Evolutionary conservation across 2,329 filamentous ascomycete genomes (phyloP).

Genomic region (Nothophoma quercina): DNA sequence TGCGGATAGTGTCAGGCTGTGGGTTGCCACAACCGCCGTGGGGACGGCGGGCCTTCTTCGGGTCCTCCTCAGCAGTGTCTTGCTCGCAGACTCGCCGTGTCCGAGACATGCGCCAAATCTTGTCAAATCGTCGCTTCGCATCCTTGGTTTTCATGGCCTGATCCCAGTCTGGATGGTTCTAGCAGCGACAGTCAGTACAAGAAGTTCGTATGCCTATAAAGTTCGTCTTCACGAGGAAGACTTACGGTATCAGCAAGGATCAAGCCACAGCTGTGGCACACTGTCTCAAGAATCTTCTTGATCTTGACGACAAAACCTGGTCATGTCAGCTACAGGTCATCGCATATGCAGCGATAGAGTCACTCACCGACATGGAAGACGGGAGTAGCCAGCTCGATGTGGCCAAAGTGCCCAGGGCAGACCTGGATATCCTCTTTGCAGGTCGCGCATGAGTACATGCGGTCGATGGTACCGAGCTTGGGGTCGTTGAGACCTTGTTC

Average conservation of each 20-base stretch:
- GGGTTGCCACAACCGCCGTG: slow-evolving; percentile 95
- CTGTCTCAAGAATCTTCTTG: slow-evolving; percentile 98
- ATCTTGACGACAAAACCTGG: slow-evolving; percentile 96
- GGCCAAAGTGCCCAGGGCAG: slow-evolving; percentile 97
- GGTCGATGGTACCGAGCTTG: slow-evolving; percentile 93
- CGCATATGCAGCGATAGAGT: slow-evolving; percentile 26
- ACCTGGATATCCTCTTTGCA: slow-evolving; percentile 95
- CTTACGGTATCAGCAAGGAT: slow-evolving; percentile 98
- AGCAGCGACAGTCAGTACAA: slow-evolving; percentile 64
- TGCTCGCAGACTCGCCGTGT: slow-evolving; percentile 85
- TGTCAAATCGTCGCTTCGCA: slow-evolving; percentile 92
- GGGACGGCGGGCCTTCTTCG: slow-evolving; percentile 55
- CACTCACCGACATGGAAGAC: slow-evolving; percentile 82
- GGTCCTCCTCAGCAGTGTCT: slow-evolving; percentile 70
- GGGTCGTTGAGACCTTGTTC: slow-evolving; percentile 94
- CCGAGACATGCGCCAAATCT: slow-evolving; percentile 92
- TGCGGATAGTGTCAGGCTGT: slow-evolving; percentile 81
- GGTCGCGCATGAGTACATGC: slow-evolving; percentile 93
- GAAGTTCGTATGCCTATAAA: slow-evolving; percentile 54
- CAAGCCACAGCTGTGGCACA: slow-evolving; percentile 99
- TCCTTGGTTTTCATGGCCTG: slow-evolving; percentile 85
- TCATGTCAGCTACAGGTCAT: slow-evolving; percentile 15
- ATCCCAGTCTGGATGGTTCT: slow-evolving; percentile 80
- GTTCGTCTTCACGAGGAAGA: slow-evolving; percentile 67
- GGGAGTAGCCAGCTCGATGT: slow-evolving; percentile 96